Evolutionary conservation across 75 land plant genomes (phyloP).

Genomic region (Isoetes taiwanensis): DNA sequence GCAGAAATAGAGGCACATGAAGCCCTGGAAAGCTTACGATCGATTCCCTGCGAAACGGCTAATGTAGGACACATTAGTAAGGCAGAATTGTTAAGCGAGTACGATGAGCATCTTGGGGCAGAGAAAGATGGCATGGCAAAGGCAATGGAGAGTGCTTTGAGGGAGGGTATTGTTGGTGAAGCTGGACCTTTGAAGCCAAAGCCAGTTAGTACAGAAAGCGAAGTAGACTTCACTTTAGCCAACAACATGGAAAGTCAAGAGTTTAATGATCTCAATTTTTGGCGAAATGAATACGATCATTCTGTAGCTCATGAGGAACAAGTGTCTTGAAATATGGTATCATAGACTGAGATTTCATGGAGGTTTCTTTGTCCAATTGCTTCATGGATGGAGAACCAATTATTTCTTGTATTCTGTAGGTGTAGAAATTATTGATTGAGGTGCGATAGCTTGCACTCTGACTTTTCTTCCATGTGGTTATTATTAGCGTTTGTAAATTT

Average conservation of each 20-base stretch:
- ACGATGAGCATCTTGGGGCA: conserved; percentile 65
- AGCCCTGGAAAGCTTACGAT: background rate
- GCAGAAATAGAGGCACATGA: too few species aligned
- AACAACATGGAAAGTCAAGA: conserved; percentile 27
- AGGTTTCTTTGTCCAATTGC: too few species aligned
- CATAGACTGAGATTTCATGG: too few species aligned
- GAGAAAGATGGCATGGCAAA: conserved; percentile 49
- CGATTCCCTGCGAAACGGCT: background rate
- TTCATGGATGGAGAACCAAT: too few species aligned
- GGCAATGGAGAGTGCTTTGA: conserved; percentile 61
- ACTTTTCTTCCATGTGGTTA: too few species aligned
- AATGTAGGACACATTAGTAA: background rate
- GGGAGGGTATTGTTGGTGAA: conserved; percentile 66
- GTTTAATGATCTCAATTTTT: conserved; percentile 54
- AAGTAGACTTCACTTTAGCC: conserved; percentile 15
- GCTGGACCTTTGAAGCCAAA: conserved; percentile 44
- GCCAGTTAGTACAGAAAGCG: conserved; percentile 8
- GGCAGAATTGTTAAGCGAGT: conserved; percentile 38
- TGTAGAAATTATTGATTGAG: too few species aligned
- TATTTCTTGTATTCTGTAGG: too few species aligned
- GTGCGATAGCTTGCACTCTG: too few species aligned
- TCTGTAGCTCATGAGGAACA: conserved; percentile 26
- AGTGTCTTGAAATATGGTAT: too few species aligned
- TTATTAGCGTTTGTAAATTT: too few species aligned
- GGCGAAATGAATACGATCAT: conserved; percentile 45